phyloP scores from a whole-genome alignment of 2,329 filamentous ascomycete species.

The Cercospora janseana region DNA sequence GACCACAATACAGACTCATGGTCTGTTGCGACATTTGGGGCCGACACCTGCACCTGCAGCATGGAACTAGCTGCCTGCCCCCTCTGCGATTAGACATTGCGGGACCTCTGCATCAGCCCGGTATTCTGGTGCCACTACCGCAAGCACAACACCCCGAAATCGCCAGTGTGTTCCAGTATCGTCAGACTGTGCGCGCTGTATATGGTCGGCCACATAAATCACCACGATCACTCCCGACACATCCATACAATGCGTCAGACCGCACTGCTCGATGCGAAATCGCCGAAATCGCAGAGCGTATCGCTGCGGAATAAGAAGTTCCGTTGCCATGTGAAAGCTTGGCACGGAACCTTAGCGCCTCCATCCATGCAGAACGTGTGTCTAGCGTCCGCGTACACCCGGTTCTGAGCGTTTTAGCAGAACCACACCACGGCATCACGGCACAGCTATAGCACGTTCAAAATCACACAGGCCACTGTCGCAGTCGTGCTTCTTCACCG shows the following conservation, averaged over 20 bases:
- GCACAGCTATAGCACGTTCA: too few species aligned
- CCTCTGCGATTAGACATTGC: too few species aligned
- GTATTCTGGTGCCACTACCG: too few species aligned
- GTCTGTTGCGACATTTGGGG: neutral
- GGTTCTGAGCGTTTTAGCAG: neutral
- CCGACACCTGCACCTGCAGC: too few species aligned
- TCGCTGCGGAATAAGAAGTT: conserved; percentile 10
- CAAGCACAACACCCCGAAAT: too few species aligned
- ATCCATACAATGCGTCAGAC: conserved; percentile 1
- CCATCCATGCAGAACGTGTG: conserved; percentile 8
- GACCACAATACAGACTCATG: too few species aligned
- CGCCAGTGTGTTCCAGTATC: neutral
- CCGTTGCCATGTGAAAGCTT: conserved; percentile 13
- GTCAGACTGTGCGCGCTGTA: too few species aligned
- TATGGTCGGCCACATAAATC: too few species aligned
- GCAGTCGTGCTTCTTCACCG: too few species aligned
- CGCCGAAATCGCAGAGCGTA: conserved; percentile 12
- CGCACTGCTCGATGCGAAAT: neutral
- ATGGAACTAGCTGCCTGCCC: too few species aligned
- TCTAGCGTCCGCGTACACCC: conserved; percentile 10
- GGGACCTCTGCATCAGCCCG: too few species aligned
- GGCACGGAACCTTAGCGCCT: conserved; percentile 6
- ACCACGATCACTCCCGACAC: neutral
- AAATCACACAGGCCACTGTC: too few species aligned
- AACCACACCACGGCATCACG: neutral